Evolutionary conservation across 164 flowering plant genomes (phyloP), one percentile per base, ranked within the genome.

Genomic region (Dillenia suffruticosa): DNA sequence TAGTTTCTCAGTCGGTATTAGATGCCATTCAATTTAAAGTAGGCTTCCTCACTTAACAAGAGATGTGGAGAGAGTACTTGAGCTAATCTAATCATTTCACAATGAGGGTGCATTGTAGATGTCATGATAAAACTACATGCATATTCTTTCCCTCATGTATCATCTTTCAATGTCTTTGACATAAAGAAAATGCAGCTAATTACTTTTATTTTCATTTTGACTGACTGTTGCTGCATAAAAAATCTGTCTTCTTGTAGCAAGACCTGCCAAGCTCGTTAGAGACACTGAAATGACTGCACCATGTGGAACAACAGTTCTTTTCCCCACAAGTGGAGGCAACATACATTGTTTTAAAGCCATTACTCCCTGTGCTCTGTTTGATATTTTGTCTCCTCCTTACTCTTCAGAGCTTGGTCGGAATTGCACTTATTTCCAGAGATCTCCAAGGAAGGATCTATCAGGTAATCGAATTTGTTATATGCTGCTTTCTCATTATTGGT

Each of bases 341-440:
- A 79, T 89, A 50, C 96, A 87, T 68, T 70, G 77, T 67, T 88
- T 86, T 70, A 82, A 63, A 68, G 96, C 96, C 22, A 26, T 78
- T n/a, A 86, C 90, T 16, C 88, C 88, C 11, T 86, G 92, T 71
- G 96, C 96, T 44, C 63, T 88, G 50, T 82, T 88, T 54, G 96
- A 88, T 58, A 72, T 88, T 46, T 74, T 86, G 47, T 73, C 90
- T n/a, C 95, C 92, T 5, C 95, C 92, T 17, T 88, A 88, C 65
- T 76, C 83, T 17, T 79, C 90, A 9, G 88, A 70, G 8, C 75
- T 80, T 70, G 96, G 92, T 9, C 73, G 92, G 9, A 84, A 86
- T 57, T 86, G 92, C 74, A 57, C 87, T 46, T 84, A 88, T 62
- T 88, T 78, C 56, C 69, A 83, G 61, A 74, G 54, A 61, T 63